These are phyloP conservation scores for Bromus sterilis DNA, from an alignment of 176 grass and related monocot species.

Conservation along the genomic window DNA sequence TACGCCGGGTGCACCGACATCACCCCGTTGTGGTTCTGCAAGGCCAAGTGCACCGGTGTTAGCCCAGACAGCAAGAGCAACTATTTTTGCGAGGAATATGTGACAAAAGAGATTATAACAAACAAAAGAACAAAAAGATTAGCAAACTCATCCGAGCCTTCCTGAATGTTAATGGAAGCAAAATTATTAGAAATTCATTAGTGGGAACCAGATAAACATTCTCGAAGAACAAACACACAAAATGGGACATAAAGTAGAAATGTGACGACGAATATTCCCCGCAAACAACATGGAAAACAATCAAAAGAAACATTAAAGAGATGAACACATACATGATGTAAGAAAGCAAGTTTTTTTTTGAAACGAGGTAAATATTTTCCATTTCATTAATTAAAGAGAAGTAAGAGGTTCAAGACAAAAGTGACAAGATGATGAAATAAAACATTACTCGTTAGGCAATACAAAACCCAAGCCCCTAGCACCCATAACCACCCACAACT, in stretches of 20 bases:
- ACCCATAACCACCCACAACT: no score
- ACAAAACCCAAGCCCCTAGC: no score
- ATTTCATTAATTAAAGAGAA: no score
- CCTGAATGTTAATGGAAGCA: background rate
- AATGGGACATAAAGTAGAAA: background rate
- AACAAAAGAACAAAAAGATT: background rate
- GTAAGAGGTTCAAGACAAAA: no score
- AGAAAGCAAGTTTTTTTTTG: no score
- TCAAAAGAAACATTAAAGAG: background rate
- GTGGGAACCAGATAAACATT: background rate
- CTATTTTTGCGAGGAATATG: background rate
- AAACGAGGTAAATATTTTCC: no score
- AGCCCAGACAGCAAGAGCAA: background rate
- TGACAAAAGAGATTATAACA: background rate
- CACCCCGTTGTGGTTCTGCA: no score
- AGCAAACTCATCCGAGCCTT: background rate
- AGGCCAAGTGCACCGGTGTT: no score
- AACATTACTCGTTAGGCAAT: no score
- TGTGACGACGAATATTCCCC: background rate
- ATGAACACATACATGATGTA: background rate
- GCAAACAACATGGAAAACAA: background rate
- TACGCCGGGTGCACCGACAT: no score
- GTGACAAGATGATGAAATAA: no score
- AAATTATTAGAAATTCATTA: background rate
- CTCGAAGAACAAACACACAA: background rate